Evolutionary conservation across 441 rosid genomes (phyloP), one percentile per base, ranked within the genome.

Genomic region (Gossypium aridum): DNA sequence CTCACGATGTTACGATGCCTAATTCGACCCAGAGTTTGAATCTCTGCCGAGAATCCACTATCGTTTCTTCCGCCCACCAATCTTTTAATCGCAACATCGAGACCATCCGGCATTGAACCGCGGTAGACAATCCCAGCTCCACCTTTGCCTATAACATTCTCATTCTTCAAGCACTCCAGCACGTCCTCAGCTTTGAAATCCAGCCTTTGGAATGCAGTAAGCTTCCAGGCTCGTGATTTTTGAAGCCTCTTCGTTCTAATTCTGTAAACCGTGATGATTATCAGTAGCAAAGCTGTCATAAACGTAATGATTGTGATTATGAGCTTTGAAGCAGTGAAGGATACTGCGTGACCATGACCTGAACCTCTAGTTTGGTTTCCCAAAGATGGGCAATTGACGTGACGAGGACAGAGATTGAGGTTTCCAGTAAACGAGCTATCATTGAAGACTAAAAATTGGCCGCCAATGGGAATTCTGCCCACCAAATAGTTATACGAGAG

Each of bases 141-240:
- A 2, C 98, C 98, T 91, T 91, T 91, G n/a, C 97, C 97, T 23
- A 94, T 92, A 6, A 94, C 88, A 82, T 91, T 92, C 78, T 91
- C 97, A 4, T 94, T 95, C 64, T 89, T 87, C 53, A 94, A 75
- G 63, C 97, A 91, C 60, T 92, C 92, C 3, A 90, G 77, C 3
- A 94, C 95, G 61, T 92, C 93, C 71, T 90, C 93, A 0, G 92
- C 90, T 72, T 83, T 91, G 89, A 94, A 92, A 72, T 88, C 88
- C 4, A 92, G 84, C 31, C 83, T 77, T 64, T 88, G 97, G 82
- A 94, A 94, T 0, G 92, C 91, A n/a, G 95, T 91, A 56, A 94
- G 87, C 83, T 88, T 94, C 95, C 97, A 94, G 2, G 91, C 75
- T 49, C 78, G 83, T 0, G 91, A 87, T 49, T 85, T 85, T 57